phyloP scores from a whole-genome alignment of 1,284 basidiomycete species.

The Pseudozyma pruni region DNA sequence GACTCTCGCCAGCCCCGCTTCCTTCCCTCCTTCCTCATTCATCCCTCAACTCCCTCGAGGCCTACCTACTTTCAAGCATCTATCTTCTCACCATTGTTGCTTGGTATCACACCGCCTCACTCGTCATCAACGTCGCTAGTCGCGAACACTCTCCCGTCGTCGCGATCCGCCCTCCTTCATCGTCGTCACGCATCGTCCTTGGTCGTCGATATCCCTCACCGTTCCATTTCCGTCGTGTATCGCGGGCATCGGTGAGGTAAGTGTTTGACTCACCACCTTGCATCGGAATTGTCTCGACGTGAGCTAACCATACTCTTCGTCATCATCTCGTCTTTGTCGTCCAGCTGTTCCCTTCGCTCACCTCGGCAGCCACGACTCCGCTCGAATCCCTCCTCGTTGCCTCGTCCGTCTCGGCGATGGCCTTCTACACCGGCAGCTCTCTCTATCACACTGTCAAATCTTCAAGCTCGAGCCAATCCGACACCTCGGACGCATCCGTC shows the following conservation, averaged over 20 bases:
- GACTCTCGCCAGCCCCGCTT: not conserved
- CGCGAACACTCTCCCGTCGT: too few relatives aligned
- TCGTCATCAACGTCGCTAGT: not conserved
- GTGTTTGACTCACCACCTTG: not conserved
- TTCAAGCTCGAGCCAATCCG: not conserved
- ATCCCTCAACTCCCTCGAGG: not conserved
- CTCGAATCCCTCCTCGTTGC: not conserved
- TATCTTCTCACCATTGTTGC: too few relatives aligned
- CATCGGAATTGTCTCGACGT: not conserved
- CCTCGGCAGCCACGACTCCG: not conserved
- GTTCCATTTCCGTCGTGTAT: not conserved
- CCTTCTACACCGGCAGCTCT: not conserved
- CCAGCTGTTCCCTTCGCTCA: not conserved
- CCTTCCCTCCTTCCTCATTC: not conserved
- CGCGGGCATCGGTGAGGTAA: not conserved
- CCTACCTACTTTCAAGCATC: not conserved
- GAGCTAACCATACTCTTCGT: not conserved
- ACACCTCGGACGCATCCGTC: not conserved
- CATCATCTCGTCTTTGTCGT: not conserved
- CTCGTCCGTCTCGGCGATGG: conserved; percentile 1
- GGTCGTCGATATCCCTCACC: not conserved
- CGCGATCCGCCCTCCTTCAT: not conserved
- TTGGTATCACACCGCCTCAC: not conserved
- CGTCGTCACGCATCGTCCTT: not conserved
- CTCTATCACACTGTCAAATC: conserved; percentile 4